Conservation (phyloP, 2,329 filamentous ascomycete genomes). For the Trichophaea hybrida region DNA sequence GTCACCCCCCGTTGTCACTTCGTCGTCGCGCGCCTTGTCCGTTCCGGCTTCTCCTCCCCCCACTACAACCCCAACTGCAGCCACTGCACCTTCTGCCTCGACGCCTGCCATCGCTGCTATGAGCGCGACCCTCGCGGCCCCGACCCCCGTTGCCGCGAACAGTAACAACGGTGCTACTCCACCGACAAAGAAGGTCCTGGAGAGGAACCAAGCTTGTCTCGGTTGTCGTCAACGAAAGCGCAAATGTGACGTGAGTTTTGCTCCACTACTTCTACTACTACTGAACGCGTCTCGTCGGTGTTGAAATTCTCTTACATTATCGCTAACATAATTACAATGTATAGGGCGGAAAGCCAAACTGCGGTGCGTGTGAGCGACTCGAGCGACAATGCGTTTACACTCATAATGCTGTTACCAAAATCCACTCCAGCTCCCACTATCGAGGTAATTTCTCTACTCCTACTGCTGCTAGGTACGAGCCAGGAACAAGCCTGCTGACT, state of each 20-base stretch:
- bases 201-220: conserved; percentile 22
- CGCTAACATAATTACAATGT: not conserved
- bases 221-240: conserved; percentile 21
- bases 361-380: conserved; percentile 21
- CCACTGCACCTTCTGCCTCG: not conserved
- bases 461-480: no score
- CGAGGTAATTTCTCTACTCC: not conserved
- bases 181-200: conserved; percentile 21
- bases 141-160: not conserved
- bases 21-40: not conserved
- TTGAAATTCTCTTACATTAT: not conserved
- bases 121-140: not conserved
- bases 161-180: not conserved
- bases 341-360: conserved; percentile 21
- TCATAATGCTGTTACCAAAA: conserved; percentile 20
- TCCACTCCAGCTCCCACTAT: conserved; percentile 8
- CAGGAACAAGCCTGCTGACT: not conserved
- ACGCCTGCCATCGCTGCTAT: not conserved
- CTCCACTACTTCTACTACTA: not conserved
- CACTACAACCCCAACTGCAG: not conserved
- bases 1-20: conserved; percentile 1
- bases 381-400: conserved; percentile 19
- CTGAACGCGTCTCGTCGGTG: not conserved
- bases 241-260: conserved; percentile 21
- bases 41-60: not conserved